Conservation (phyloP, 768 basidiomycete genomes). For the Ramaria rubella region DNA sequence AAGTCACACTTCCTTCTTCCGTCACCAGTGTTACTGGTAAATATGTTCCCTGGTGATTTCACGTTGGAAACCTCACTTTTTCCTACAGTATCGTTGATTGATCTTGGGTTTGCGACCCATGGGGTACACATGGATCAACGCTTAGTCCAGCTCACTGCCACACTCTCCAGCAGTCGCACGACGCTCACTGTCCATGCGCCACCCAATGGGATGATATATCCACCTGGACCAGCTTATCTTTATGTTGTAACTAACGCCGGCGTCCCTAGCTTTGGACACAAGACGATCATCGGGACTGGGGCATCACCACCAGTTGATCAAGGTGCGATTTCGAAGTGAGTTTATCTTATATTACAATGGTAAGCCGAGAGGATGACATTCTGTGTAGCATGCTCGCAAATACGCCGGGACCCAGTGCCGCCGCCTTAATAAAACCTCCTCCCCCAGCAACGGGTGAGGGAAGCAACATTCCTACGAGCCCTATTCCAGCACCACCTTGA, state of each 20-base stretch:
- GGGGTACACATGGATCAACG: conserved; percentile 11
- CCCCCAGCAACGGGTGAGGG: neutral
- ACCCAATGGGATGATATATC: conserved; percentile 11
- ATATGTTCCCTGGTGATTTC: neutral
- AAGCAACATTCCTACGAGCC: neutral
- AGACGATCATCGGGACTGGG: conserved; percentile 35
- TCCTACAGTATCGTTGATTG: conserved; percentile 13
- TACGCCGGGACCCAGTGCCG: neutral
- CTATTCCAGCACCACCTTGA: neutral
- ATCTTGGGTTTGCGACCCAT: conserved; percentile 16
- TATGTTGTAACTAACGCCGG: conserved; percentile 31
- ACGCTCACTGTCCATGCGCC: conserved; percentile 27
- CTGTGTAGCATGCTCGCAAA: neutral
- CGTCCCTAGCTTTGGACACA: conserved; percentile 25
- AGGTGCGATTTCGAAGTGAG: conserved; percentile 16
- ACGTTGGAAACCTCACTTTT: neutral
- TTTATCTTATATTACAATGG: neutral
- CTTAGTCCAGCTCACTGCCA: conserved; percentile 24
- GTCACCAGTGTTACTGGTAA: conserved; percentile 4
- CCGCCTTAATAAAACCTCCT: neutral
- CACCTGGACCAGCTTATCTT: conserved; percentile 15
- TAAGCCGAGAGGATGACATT: neutral
- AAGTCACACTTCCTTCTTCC: neutral
- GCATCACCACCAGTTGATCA: conserved; percentile 29
- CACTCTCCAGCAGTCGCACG: conserved; percentile 26